Percentiles rank a stretch among this genome's conserved stretches.
Evolutionary conservation across 768 basidiomycete genomes (phyloP).

Genomic region (Boletus sp.): DNA sequence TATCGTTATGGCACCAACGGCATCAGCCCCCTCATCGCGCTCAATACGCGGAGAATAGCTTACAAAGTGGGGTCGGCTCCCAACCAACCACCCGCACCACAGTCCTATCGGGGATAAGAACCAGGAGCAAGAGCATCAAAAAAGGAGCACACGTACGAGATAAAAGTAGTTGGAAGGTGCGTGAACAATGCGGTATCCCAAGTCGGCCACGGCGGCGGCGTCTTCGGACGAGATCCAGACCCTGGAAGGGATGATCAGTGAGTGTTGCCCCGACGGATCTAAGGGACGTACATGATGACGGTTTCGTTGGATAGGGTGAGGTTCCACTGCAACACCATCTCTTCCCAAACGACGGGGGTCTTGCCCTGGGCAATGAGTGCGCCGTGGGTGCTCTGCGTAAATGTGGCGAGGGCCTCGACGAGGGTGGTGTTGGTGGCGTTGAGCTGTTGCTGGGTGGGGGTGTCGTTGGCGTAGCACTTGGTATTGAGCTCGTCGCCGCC

Average conservation of each 20-base stretch:
- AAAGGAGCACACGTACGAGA: constrained; percentile 27
- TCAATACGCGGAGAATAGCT: neutral
- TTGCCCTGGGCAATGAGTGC: constrained; percentile 57
- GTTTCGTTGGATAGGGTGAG: constrained; percentile 41
- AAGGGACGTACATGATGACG: constrained; percentile 34
- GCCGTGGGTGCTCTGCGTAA: constrained; percentile 57
- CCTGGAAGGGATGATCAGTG: constrained; percentile 12
- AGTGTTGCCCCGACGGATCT: neutral
- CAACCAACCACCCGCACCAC: constrained; percentile 49
- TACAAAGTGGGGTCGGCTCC: constrained; percentile 34
- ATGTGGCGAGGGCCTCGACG: constrained; percentile 59
- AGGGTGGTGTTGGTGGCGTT: constrained; percentile 50
- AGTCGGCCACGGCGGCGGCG: constrained; percentile 35
- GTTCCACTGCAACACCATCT: constrained; percentile 44
- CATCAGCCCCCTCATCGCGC: neutral
- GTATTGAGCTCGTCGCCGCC: constrained; percentile 82
- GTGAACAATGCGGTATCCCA: constrained; percentile 45
- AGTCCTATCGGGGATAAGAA: constrained; percentile 30
- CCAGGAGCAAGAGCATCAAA: neutral
- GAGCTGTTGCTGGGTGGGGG: constrained; percentile 54
- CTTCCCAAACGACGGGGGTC: constrained; percentile 82
- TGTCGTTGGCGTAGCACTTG: constrained; percentile 63
- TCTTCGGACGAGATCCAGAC: constrained; percentile 48
- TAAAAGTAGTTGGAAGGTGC: constrained; percentile 54
- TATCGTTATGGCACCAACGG: constrained; percentile 3